These are phyloP conservation scores for Hymenoscyphus salicellus DNA, from an alignment of 2,329 filamentous ascomycete genomes.

Conservation along the genomic window DNA sequence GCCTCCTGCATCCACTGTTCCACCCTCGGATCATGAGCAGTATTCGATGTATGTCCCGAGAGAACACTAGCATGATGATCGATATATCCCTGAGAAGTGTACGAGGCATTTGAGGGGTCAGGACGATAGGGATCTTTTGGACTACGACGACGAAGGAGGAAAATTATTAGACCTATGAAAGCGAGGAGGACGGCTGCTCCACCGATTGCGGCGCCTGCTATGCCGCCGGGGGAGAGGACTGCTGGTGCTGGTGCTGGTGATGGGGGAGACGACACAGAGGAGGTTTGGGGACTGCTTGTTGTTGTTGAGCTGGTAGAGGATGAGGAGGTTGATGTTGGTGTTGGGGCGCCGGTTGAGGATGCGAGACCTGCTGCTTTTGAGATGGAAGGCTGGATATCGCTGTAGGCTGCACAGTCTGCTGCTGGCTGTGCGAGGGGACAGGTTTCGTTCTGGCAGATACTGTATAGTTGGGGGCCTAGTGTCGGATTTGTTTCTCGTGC, in stretches of 20 bases:
- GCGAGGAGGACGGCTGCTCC: background rate
- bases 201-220: background rate
- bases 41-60: background rate
- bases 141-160: background rate
- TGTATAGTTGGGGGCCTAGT: constrained; percentile 27
- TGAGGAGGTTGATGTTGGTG: background rate
- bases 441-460: constrained; percentile 32
- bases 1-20: background rate
- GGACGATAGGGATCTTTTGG: background rate
- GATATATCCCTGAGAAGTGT: background rate
- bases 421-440: constrained; percentile 33
- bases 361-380: constrained; percentile 12
- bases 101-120: background rate
- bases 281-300: background rate
- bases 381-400: constrained; percentile 22
- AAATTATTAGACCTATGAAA: constrained; percentile 4
- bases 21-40: background rate
- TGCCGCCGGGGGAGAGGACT: background rate
- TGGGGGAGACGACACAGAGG: constrained; percentile 1
- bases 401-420: constrained; percentile 33
- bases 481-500: constrained; percentile 13
- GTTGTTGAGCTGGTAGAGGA: background rate
- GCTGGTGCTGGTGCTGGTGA: background rate
- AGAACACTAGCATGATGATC: background rate
- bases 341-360: background rate